These are phyloP conservation scores for Cladophialophora carrionii DNA, from an alignment of 2,329 filamentous ascomycete species.

Conservation along the genomic window DNA sequence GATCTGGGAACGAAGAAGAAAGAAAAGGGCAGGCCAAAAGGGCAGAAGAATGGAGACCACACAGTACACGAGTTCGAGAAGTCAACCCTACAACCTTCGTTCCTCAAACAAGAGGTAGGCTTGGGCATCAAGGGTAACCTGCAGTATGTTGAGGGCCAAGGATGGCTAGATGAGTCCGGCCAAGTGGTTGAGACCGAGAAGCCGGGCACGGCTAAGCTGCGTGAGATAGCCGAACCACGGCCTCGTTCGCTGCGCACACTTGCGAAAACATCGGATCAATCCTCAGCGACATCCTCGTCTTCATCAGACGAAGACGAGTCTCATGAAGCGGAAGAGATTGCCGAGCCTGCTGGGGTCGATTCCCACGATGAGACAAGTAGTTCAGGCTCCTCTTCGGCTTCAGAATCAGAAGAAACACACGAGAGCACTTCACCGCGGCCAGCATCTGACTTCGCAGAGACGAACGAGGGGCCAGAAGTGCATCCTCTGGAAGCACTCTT, in stretches of 20 bases:
- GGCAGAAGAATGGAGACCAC: conserved; percentile 60
- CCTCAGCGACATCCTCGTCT: neutral
- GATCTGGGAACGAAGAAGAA: conserved; percentile 29
- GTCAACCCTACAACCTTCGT: conserved; percentile 78
- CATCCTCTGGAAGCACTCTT: conserved; percentile 93
- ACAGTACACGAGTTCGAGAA: conserved; percentile 89
- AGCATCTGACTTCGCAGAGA: conserved; percentile 24
- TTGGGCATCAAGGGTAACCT: conserved; percentile 54
- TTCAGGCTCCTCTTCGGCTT: conserved; percentile 38
- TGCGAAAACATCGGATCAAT: neutral
- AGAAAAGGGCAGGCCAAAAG: conserved; percentile 61
- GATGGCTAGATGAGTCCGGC: conserved; percentile 83
- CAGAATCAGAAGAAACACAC: conserved; percentile 24
- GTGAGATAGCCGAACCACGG: conserved; percentile 36
- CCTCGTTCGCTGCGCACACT: conserved; percentile 25
- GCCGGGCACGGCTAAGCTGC: conserved; percentile 22
- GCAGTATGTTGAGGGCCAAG: conserved; percentile 79
- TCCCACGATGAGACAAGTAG: conserved; percentile 38
- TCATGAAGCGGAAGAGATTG: conserved; percentile 40
- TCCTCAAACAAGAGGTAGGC: conserved; percentile 65
- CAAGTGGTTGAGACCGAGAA: conserved; percentile 66
- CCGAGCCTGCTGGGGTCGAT: conserved; percentile 43
- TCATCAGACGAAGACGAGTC: conserved; percentile 43
- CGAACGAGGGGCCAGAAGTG: conserved; percentile 60
- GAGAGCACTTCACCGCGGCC: conserved; percentile 30